Evolutionary conservation across 257 asterid species (phyloP), one percentile per base, ranked within the genome.

Genomic region (Gynochthodes officinalis): DNA sequence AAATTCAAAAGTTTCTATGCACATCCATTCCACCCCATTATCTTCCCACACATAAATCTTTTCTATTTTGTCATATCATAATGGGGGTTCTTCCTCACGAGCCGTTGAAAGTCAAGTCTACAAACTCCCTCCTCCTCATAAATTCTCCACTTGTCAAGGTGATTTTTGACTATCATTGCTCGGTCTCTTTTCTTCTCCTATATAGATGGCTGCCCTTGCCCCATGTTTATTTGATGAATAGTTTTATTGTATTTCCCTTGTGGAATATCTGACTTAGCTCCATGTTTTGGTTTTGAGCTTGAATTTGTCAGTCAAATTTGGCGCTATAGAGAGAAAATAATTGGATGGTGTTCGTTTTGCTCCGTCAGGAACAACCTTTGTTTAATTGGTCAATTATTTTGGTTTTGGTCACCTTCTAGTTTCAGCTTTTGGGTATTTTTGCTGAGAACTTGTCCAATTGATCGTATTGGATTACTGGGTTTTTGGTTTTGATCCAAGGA

Each of bases 21-120:
- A 12, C 32, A 42, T 8, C 23, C 18, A 62, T 48, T 61, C 53
- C 55, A 37, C n/a, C n/a, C 72, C 18, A 39, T 25, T 61, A 70
- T 66, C 72, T 65, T 39, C 52, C 69, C 44, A 60, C 7, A 37
- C 62, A 14, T 18, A 66, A 11, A 35, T 13, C 48, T 25, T 21
- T 52, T 23, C 21, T 3, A 6, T n/a, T 23, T 4, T 11, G 49
- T 72, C 74, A 16, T 42, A 10, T 43, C 63, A 62, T 53, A 53
- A 52, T 57, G 33, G 53, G 28, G 46, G 42, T 73, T 70, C 62
- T 67, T 64, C 80, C 79, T 67, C 64, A 30, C 63, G 48, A 46
- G 78, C 21, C 63, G 83, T 74, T 81, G 84, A 81, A 86, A 82
- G 87, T 84, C 87, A 82, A 86, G 84, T 79, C 87, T 75, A 44